These are phyloP conservation scores for Carex pumila DNA, from an alignment of 176 grass and related monocot genomes.

Conservation along the genomic window DNA sequence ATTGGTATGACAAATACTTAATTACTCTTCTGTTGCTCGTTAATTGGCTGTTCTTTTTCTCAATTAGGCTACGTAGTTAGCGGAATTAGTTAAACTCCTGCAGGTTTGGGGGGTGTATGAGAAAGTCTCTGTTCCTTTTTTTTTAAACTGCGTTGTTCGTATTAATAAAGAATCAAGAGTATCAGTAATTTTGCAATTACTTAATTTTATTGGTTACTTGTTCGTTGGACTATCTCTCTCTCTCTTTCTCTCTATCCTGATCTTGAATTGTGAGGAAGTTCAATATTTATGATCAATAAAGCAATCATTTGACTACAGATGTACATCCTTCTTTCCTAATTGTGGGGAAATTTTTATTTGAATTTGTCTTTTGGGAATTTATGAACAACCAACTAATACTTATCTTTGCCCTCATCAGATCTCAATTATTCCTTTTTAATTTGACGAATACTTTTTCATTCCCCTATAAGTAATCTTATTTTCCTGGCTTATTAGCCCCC, in stretches of 20 bases:
- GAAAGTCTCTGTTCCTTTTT: neutral
- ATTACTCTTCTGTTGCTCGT: constrained; percentile 1
- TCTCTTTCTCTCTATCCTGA: neutral
- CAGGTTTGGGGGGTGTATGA: neutral
- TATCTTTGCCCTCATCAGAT: neutral
- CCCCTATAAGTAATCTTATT: neutral
- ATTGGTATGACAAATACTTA: neutral
- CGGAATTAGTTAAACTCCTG: neutral
- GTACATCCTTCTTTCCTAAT: neutral
- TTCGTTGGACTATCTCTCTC: neutral
- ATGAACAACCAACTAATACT: neutral
- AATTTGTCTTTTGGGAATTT: neutral
- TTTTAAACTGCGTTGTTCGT: neutral
- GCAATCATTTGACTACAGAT: neutral
- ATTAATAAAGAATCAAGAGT: neutral
- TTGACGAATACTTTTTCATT: neutral
- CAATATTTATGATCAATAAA: neutral
- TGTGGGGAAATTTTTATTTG: neutral
- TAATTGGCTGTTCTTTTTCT: neutral
- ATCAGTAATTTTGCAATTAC: neutral
- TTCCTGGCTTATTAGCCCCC: neutral
- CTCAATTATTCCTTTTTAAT: neutral
- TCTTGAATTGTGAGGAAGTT: neutral
- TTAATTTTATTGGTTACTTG: neutral
- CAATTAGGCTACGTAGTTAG: neutral